Conservation (phyloP, 1,284 basidiomycete species). For the Sporisorium sorghi region DNA sequence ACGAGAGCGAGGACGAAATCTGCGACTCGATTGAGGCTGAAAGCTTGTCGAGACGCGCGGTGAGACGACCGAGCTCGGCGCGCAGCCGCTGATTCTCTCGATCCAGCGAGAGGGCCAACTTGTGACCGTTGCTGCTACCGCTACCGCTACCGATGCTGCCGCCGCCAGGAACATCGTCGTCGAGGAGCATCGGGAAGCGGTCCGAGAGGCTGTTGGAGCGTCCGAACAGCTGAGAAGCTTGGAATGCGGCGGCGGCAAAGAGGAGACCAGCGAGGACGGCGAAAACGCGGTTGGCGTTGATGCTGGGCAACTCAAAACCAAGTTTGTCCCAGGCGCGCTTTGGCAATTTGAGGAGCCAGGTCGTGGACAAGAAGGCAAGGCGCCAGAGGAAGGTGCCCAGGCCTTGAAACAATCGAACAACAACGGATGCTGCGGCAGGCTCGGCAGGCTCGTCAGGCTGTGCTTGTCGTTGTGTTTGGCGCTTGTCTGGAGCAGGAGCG, state of each 20-base stretch:
- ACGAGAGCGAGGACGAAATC: slow-evolving; percentile 24
- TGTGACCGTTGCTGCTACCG: background rate
- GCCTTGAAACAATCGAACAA: background rate
- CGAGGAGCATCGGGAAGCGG: background rate
- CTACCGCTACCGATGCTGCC: background rate
- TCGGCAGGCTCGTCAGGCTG: background rate
- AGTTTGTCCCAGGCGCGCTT: slow-evolving; percentile 1
- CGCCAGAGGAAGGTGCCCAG: background rate
- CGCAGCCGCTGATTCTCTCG: slow-evolving; percentile 36
- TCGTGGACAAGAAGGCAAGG: background rate
- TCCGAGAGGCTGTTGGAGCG: background rate
- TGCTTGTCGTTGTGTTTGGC: slow-evolving; percentile 1
- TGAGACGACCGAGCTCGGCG: slow-evolving; percentile 27
- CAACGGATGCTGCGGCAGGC: background rate
- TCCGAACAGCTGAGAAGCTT: background rate
- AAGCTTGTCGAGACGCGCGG: slow-evolving; percentile 27
- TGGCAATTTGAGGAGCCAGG: slow-evolving; percentile 3
- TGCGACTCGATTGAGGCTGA: slow-evolving; percentile 33
- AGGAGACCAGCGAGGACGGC: background rate
- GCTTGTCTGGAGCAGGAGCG: background rate
- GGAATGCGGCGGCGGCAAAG: background rate
- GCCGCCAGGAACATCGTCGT: slow-evolving; percentile 19
- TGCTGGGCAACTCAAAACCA: background rate
- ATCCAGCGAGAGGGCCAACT: slow-evolving; percentile 19
- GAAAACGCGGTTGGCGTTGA: background rate